Evolutionary conservation across 148 eudicot genomes (phyloP), one percentile per base, ranked within the genome.

Genomic region (Selenicereus undatus): DNA sequence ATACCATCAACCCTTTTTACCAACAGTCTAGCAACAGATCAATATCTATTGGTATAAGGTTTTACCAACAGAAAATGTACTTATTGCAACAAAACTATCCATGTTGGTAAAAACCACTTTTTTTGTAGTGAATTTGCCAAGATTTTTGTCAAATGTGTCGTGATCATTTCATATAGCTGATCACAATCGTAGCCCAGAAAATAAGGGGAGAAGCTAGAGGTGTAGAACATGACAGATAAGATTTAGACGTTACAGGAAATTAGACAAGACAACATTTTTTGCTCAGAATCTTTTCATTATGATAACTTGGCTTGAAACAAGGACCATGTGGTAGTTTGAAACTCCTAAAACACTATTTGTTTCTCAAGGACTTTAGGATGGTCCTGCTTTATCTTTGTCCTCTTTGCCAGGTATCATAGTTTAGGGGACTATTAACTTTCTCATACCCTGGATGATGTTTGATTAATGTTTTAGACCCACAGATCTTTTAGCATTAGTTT

Each of bases 331-430:
- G 50, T 50, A 42, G 11, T 58, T 36, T 35, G 1, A 1, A 56
- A 54, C 21, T 43, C 73, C 83, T 48, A 75, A 30, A 81, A 70
- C 56, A 26, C 83, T 72, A 56, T 54, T 71, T 62, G 32, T 22
- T 27, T 58, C 7, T 68, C 72, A 43, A 73, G 72, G 42, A 11
- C 26, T 56, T 76, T 77, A 2, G 39, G 12, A 48, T 8, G 51
- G 51, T 1, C 51, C 3, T 48, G 10, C 12, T 48, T 48, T 9
- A 48, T 48, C 51, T 48, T 48, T 11, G 12, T 48, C 1, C 12
- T 48, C 51, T 6, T 62, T n/a, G 54, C 60, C 29, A 26, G 60
- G 36, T 22, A 74, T 6, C 24, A 74, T 74, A 56, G 22, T 20
- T 17, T 18, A 5, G 6, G 8, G 62, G 22, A 39, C 43, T 4